A percentile compares a stretch with the other conserved stretches of the same genome.
phyloP scores from a whole-genome alignment of 176 grass and related monocot genomes.

The Hordeum vulgare region DNA sequence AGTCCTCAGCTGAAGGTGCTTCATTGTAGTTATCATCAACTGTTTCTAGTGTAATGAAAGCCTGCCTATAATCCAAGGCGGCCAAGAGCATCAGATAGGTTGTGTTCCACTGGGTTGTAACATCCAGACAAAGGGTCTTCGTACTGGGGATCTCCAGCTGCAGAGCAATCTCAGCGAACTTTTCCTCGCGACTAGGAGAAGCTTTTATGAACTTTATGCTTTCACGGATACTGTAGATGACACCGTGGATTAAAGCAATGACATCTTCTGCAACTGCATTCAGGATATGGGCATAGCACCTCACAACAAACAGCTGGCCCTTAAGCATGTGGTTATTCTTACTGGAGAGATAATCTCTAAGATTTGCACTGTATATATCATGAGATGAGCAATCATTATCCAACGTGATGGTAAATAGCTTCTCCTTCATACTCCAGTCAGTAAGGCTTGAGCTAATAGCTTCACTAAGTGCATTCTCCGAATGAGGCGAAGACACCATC shows the following conservation, averaged over 20 bases:
- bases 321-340: conserved; percentile 60
- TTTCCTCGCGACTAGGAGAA: conserved; percentile 54
- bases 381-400: conserved; percentile 71
- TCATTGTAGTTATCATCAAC: conserved; percentile 65
- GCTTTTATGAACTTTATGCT: conserved; percentile 74
- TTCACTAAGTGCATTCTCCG: conserved; percentile 66
- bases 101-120: conserved; percentile 73
- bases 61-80: conserved; percentile 60
- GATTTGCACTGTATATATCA: conserved; percentile 76
- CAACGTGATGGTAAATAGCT: conserved; percentile 60
- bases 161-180: conserved; percentile 57
- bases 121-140: conserved; percentile 56
- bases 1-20: conserved; percentile 51
- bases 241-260: conserved; percentile 63
- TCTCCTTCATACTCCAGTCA: conserved; percentile 61
- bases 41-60: conserved; percentile 50
- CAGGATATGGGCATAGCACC: conserved; percentile 61
- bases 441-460: conserved; percentile 51
- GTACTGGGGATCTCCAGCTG: conserved; percentile 57
- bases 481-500: conserved; percentile 76
- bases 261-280: conserved; percentile 59
- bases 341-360: conserved; percentile 58
- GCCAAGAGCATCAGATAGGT: conserved; percentile 66
- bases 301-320: conserved; percentile 67
- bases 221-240: conserved; percentile 73